Percentiles rank a stretch among this genome's conserved stretches.
Conservation (phyloP, 352 stramenopile species). For the Pythium myriotylum region DNA sequence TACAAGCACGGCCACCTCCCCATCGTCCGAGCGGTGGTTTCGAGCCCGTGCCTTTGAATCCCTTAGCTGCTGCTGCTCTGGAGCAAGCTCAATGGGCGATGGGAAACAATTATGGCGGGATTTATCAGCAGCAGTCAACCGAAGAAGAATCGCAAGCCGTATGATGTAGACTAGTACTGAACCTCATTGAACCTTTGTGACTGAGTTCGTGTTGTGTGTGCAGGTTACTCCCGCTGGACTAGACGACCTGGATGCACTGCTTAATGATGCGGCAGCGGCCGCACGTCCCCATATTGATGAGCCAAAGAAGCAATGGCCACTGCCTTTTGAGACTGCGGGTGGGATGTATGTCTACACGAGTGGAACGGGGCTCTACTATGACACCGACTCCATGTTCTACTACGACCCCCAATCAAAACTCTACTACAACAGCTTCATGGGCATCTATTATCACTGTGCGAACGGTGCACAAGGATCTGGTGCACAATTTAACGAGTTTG, state of each 20-base stretch:
- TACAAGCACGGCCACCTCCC: conserved; percentile 13
- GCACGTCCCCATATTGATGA: conserved; percentile 55
- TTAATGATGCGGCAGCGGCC: conserved; percentile 61
- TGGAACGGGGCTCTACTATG: conserved; percentile 76
- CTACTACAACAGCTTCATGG: conserved; percentile 75
- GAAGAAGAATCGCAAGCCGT: background rate
- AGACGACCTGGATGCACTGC: conserved; percentile 62
- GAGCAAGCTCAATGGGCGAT: conserved; percentile 85
- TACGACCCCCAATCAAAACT: conserved; percentile 74
- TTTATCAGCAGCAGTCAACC: conserved; percentile 4
- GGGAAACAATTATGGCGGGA: conserved; percentile 52
- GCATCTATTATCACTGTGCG: conserved; percentile 62
- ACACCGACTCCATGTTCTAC: conserved; percentile 85
- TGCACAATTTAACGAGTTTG: conserved; percentile 50
- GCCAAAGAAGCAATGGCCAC: conserved; percentile 79
- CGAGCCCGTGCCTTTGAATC: conserved; percentile 29
- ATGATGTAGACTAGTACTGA: too few relatives aligned
- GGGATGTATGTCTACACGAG: conserved; percentile 76
- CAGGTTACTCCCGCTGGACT: conserved; percentile 10
- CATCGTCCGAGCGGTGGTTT: conserved; percentile 4
- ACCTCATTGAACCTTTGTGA: too few relatives aligned
- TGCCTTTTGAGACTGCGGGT: conserved; percentile 75
- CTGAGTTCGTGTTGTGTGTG: conserved; percentile 1
- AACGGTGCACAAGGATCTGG: conserved; percentile 23
- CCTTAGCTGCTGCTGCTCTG: conserved; percentile 61